Conservation (phyloP, 2,329 filamentous ascomycete genomes). For the Calonectria crousiana region DNA sequence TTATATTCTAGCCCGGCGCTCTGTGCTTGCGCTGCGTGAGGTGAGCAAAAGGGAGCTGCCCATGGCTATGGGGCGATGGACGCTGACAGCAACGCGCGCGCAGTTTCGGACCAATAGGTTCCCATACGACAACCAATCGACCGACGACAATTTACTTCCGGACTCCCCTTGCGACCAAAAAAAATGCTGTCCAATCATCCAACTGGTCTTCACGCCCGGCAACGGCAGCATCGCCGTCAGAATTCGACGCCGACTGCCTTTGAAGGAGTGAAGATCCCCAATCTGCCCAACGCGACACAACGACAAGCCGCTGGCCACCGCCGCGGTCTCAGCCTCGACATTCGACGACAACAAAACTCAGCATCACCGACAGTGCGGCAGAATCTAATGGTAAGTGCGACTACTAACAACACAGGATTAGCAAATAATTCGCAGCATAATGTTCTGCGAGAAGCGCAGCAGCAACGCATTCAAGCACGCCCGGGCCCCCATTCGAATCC, state of each 20-base stretch:
- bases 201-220: slow-evolving; percentile 75
- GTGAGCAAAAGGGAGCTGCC: slow-evolving; percentile 54
- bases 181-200: slow-evolving; percentile 85
- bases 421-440: slow-evolving; percentile 73
- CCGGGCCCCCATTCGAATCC: slow-evolving; percentile 67
- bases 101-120: slow-evolving; percentile 63
- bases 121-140: slow-evolving; percentile 61
- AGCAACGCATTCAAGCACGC: slow-evolving; percentile 82
- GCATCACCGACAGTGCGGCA: slow-evolving; percentile 46
- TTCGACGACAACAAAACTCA: slow-evolving; percentile 67
- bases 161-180: slow-evolving; percentile 76
- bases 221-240: slow-evolving; percentile 79
- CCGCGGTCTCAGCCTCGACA: slow-evolving; percentile 88
- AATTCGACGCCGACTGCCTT: slow-evolving; percentile 85
- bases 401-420: slow-evolving; percentile 69
- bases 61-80: not conserved
- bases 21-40: slow-evolving; percentile 88
- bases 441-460: slow-evolving; percentile 88
- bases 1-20: slow-evolving; percentile 75
- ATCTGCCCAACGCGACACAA: slow-evolving; percentile 68
- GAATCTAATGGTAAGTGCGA: slow-evolving; percentile 61
- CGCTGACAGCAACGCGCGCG: not conserved
- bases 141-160: slow-evolving; percentile 69
- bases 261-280: slow-evolving; percentile 78
- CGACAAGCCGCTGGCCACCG: slow-evolving; percentile 71